phyloP scores from a whole-genome alignment of 1,139 yeast genomes.

The Diutina siamensis region DNA sequence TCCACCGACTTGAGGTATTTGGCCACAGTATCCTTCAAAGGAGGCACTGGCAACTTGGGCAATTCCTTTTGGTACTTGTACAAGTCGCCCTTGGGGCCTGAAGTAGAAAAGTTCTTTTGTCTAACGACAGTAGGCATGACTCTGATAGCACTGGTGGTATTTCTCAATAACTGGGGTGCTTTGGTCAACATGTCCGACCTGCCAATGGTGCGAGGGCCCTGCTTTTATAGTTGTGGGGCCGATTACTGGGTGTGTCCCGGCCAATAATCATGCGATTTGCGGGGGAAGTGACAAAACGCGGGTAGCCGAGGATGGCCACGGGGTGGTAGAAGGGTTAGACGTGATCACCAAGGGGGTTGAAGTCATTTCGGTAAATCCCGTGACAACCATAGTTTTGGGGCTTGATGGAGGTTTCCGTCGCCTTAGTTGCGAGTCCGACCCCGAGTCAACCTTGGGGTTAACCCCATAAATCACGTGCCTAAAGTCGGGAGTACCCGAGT shows the following conservation, averaged over 20 bases:
- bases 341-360: no score
- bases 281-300: not conserved
- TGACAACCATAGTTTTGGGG: no score
- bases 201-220: not conserved
- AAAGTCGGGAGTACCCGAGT: no score
- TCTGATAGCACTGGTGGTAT: not conserved
- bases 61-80: slow-evolving; percentile 62
- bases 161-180: slow-evolving; percentile 1
- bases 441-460: no score
- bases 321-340: no score
- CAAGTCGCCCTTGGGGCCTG: slow-evolving; percentile 48
- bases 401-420: no score
- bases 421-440: no score
- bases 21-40: slow-evolving; percentile 57
- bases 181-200: not conserved
- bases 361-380: no score
- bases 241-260: not conserved
- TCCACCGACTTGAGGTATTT: slow-evolving; percentile 63
- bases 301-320: not conserved
- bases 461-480: no score
- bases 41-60: slow-evolving; percentile 84
- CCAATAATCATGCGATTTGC: not conserved
- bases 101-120: slow-evolving; percentile 6
- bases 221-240: not conserved
- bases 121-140: slow-evolving; percentile 4